Evolutionary conservation across 495 filamentous ascomycete species (phyloP).

Genomic region (Penicillium riverlandense): DNA sequence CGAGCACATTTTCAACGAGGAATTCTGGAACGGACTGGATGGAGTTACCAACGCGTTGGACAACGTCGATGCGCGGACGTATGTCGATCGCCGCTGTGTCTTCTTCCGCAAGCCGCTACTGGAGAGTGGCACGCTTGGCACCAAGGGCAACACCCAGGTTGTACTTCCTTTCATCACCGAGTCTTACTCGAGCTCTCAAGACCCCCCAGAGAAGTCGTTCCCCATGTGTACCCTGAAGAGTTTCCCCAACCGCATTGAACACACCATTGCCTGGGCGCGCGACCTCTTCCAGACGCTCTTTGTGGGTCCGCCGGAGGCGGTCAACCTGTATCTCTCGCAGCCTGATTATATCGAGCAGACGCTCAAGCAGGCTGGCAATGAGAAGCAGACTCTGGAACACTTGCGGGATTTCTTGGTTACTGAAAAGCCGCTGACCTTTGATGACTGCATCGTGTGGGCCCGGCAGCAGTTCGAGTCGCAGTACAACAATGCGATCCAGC

Average conservation of each 20-base stretch:
- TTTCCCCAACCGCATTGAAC: slow-evolving; percentile 98
- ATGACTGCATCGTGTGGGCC: slow-evolving; percentile 94
- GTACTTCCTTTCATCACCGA: slow-evolving; percentile 86
- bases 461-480: slow-evolving; percentile 91
- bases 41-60: slow-evolving; percentile 96
- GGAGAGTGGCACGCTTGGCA: slow-evolving; percentile 94
- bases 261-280: slow-evolving; percentile 97
- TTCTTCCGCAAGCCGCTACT: slow-evolving; percentile 97
- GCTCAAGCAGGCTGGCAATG: slow-evolving; percentile 90
- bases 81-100: slow-evolving; percentile 94
- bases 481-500: slow-evolving; percentile 95
- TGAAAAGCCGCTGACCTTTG: slow-evolving; percentile 85
- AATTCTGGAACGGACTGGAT: slow-evolving; percentile 87
- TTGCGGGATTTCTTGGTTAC: slow-evolving; percentile 87
- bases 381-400: slow-evolving; percentile 89
- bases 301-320: slow-evolving; percentile 86
- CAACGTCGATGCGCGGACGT: slow-evolving; percentile 95
- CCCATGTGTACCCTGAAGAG: slow-evolving; percentile 97
- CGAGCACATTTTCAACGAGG: slow-evolving; percentile 89
- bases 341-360: slow-evolving; percentile 85
- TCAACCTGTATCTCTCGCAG: slow-evolving; percentile 89
- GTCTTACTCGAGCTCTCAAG: slow-evolving; percentile 97
- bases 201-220: slow-evolving; percentile 97
- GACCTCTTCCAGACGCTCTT: slow-evolving; percentile 93
- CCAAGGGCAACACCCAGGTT: slow-evolving; percentile 97